A percentile compares a stretch with the other conserved stretches of the same genome.
These are phyloP conservation scores for Vitellaria paradoxa DNA, from an alignment of 179 eudicot species.

Conservation along the genomic window DNA sequence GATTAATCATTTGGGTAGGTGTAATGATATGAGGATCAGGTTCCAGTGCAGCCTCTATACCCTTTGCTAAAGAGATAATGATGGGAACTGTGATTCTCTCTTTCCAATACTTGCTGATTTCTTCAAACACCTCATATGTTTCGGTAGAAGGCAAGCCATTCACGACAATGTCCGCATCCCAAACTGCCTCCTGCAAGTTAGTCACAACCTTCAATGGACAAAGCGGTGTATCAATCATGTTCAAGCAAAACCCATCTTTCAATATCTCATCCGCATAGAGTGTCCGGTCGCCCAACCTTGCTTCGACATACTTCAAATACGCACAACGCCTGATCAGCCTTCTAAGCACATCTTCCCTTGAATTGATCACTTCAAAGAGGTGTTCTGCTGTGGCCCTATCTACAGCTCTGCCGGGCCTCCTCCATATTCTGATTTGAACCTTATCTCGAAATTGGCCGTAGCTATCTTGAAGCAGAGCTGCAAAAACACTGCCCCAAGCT, in stretches of 20 bases:
- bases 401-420: slow-evolving; percentile 78
- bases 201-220: slow-evolving; percentile 89
- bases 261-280: slow-evolving; percentile 92
- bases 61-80: slow-evolving; percentile 78
- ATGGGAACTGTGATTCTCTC: slow-evolving; percentile 68
- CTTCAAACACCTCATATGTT: slow-evolving; percentile 82
- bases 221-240: slow-evolving; percentile 90
- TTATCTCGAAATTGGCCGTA: slow-evolving; percentile 80
- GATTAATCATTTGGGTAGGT: slow-evolving; percentile 54
- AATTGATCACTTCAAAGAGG: slow-evolving; percentile 88
- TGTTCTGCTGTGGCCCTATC: slow-evolving; percentile 84
- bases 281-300: slow-evolving; percentile 75
- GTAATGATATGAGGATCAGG: slow-evolving; percentile 79
- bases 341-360: slow-evolving; percentile 91
- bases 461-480: slow-evolving; percentile 81
- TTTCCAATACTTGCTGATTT: slow-evolving; percentile 84
- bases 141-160: slow-evolving; percentile 97
- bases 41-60: slow-evolving; percentile 75
- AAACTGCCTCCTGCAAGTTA: slow-evolving; percentile 87
- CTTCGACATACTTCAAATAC: slow-evolving; percentile 81
- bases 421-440: slow-evolving; percentile 86
- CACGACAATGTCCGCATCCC: slow-evolving; percentile 94
- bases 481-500: slow-evolving; percentile 98
- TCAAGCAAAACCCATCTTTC: slow-evolving; percentile 89
- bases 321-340: slow-evolving; percentile 88